Evolutionary conservation across 495 filamentous ascomycete species (phyloP).

Genomic region (Aspergillus sclerotiicarbonarius): DNA sequence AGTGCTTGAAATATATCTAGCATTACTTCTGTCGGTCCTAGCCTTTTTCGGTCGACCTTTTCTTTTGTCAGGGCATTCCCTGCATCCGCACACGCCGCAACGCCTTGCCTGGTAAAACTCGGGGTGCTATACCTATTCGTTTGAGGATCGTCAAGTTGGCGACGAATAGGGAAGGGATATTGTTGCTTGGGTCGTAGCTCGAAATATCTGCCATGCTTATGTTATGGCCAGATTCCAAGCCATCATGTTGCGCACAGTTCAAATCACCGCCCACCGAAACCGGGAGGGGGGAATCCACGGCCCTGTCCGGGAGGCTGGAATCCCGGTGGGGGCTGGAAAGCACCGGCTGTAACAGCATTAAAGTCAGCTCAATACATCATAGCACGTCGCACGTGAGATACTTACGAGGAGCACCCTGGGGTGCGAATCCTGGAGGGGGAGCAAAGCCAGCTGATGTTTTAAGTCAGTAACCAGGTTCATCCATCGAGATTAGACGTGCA

Average conservation of each 20-base stretch:
- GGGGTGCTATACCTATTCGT: constrained; percentile 27
- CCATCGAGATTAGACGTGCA: neutral
- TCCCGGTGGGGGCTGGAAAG: constrained; percentile 69
- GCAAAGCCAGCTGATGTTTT: constrained; percentile 51
- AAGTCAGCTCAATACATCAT: constrained; percentile 20
- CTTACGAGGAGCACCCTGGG: constrained; percentile 60
- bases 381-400: constrained; percentile 13
- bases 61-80: constrained; percentile 27
- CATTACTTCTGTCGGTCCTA: constrained; percentile 36
- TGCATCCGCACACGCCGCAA: constrained; percentile 50
- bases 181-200: neutral
- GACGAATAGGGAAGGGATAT: constrained; percentile 2
- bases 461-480: constrained; percentile 15
- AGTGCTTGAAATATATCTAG: constrained; percentile 24
- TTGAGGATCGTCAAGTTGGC: constrained; percentile 1
- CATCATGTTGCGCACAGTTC: constrained; percentile 19
- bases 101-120: constrained; percentile 44
- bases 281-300: constrained; percentile 71
- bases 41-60: constrained; percentile 28
- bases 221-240: constrained; percentile 14
- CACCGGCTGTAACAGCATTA: constrained; percentile 37
- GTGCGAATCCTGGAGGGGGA: constrained; percentile 64
- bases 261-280: constrained; percentile 70
- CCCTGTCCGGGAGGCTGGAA: constrained; percentile 64
- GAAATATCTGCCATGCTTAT: constrained; percentile 11